phyloP scores from a whole-genome alignment of 2,329 filamentous ascomycete genomes.

The Colletotrichum ledebouriae region DNA sequence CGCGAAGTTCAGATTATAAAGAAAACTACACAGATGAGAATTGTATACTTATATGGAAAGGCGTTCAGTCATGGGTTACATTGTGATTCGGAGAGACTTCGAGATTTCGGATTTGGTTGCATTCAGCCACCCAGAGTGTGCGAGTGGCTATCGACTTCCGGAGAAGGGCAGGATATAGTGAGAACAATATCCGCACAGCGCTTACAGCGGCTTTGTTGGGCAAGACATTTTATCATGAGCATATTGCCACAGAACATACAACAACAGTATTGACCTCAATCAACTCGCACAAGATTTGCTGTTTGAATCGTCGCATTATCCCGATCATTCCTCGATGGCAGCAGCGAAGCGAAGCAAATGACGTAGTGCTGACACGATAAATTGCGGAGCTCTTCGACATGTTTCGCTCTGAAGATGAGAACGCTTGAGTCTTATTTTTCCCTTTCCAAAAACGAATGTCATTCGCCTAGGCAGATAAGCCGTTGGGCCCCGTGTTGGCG shows the following conservation, averaged over 20 bases:
- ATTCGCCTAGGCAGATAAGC: no score
- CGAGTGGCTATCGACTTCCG: conserved; percentile 1
- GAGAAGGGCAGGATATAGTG: background rate
- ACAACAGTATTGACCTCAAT: background rate
- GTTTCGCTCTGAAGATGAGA: conserved; percentile 18
- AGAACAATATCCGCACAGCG: background rate
- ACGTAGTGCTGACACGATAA: conserved; percentile 30
- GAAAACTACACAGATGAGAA: conserved; percentile 7
- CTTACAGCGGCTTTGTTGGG: background rate
- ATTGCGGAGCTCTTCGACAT: conserved; percentile 27
- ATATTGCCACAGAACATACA: conserved; percentile 16
- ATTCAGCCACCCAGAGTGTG: conserved; percentile 13
- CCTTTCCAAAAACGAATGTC: no score
- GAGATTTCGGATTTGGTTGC: conserved; percentile 9
- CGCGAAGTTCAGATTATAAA: conserved; percentile 5
- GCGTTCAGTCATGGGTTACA: conserved; percentile 9
- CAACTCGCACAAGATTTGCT: background rate
- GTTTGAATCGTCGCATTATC: background rate
- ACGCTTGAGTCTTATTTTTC: background rate
- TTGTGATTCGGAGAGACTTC: background rate
- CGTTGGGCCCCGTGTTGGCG: no score
- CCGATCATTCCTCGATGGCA: background rate
- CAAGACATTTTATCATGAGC: conserved; percentile 6
- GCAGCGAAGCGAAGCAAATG: conserved; percentile 3
- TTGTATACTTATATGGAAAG: conserved; percentile 7